Evolutionary conservation across 257 asterid species (phyloP).

Genomic region (Handroanthus guayacan): DNA sequence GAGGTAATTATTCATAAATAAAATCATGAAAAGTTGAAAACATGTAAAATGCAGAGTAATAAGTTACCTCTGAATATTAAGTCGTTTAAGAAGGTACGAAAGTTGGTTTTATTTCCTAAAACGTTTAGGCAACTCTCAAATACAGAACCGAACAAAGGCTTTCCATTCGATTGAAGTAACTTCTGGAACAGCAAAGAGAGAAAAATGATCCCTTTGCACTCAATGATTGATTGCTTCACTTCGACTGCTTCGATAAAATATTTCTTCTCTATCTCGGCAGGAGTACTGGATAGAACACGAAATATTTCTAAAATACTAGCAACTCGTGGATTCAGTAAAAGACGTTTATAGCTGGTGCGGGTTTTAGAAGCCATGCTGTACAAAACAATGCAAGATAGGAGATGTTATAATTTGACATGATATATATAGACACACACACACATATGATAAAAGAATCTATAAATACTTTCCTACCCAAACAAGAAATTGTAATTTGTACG

Average conservation of each 20-base stretch:
- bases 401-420: not conserved
- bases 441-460: slow-evolving; percentile 7
- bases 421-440: not conserved
- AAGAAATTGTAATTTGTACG: slow-evolving; percentile 6
- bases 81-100: slow-evolving; percentile 34
- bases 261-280: slow-evolving; percentile 23
- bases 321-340: slow-evolving; percentile 31
- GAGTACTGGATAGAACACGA: not conserved
- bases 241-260: slow-evolving; percentile 24
- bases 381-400: not conserved
- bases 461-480: slow-evolving; percentile 24
- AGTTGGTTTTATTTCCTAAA: slow-evolving; percentile 36
- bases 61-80: slow-evolving; percentile 40
- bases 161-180: slow-evolving; percentile 26
- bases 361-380: slow-evolving; percentile 25
- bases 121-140: slow-evolving; percentile 47
- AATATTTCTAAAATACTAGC: slow-evolving; percentile 32
- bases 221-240: slow-evolving; percentile 10
- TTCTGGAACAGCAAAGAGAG: slow-evolving; percentile 38
- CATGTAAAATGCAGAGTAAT: not conserved
- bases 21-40: not conserved
- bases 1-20: not conserved
- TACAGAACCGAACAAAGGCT: slow-evolving; percentile 31
- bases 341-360: not conserved
- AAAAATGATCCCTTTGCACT: slow-evolving; percentile 35